Percentiles rank a stretch among this genome's conserved stretches.
phyloP scores from a whole-genome alignment of 2,329 filamentous ascomycete species.

The Monosporascus sp. region DNA sequence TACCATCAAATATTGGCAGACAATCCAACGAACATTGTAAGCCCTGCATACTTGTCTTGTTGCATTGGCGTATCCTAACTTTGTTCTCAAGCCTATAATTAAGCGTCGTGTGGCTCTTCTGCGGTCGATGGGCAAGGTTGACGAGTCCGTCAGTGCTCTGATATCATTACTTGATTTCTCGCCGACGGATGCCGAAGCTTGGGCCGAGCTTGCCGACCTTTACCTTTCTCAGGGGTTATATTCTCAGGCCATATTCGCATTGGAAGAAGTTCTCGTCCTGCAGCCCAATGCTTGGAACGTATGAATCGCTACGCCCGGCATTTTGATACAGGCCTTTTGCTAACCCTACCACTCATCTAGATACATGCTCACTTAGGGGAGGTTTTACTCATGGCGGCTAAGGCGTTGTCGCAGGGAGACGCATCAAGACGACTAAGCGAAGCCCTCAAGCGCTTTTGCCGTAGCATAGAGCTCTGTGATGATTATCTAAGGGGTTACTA shows the following conservation, averaged over 20 bases:
- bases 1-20: constrained; percentile 73
- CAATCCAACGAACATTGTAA: constrained; percentile 74
- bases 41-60: constrained; percentile 24
- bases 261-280: constrained; percentile 86
- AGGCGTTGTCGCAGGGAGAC: constrained; percentile 35
- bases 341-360: constrained; percentile 39
- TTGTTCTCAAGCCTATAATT: constrained; percentile 60
- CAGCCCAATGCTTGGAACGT: constrained; percentile 95
- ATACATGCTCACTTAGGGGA: constrained; percentile 86
- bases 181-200: constrained; percentile 87
- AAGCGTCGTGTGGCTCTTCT: constrained; percentile 82
- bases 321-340: constrained; percentile 10
- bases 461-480: constrained; percentile 90
- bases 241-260: constrained; percentile 76
- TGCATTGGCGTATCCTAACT: constrained; percentile 2
- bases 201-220: constrained; percentile 85
- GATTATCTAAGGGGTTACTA: constrained; percentile 91
- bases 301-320: constrained; percentile 30
- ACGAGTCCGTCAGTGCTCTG: constrained; percentile 71
- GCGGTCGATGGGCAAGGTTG: constrained; percentile 62
- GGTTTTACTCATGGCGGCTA: constrained; percentile 67
- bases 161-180: constrained; percentile 73
- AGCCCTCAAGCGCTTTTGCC: constrained; percentile 77
- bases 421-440: constrained; percentile 58
- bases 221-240: constrained; percentile 78